A percentile compares a stretch with the other conserved stretches of the same genome.
Evolutionary conservation across 345 rosid species (phyloP).

Genomic region (Citrus reticulata): DNA sequence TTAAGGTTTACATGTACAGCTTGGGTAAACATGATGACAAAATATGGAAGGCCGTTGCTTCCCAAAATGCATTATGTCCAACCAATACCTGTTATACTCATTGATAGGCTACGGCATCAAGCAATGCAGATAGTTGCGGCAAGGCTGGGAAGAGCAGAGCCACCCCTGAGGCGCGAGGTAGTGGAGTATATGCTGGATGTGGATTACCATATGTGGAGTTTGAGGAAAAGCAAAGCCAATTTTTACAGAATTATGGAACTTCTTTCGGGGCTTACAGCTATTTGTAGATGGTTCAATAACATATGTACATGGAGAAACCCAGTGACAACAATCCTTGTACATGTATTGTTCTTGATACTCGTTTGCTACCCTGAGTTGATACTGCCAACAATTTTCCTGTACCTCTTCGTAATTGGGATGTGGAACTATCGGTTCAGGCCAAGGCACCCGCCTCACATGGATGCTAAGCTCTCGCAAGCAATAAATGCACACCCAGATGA

Average conservation of each 20-base stretch:
- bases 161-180: constrained; percentile 77
- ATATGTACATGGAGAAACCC: constrained; percentile 92
- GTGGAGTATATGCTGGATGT: constrained; percentile 97
- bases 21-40: constrained; percentile 83
- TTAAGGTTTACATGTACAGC: constrained; percentile 82
- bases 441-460: constrained; percentile 91
- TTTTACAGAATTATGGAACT: constrained; percentile 77
- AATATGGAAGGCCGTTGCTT: constrained; percentile 81
- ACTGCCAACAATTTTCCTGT: constrained; percentile 82
- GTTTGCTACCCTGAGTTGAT: constrained; percentile 87
- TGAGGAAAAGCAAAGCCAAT: constrained; percentile 94
- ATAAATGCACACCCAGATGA: constrained; percentile 70
- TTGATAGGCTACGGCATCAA: constrained; percentile 76
- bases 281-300: constrained; percentile 74
- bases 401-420: constrained; percentile 85
- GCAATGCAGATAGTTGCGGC: constrained; percentile 84
- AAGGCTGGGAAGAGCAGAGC: constrained; percentile 81
- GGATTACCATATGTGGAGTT: constrained; percentile 87
- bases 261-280: constrained; percentile 55
- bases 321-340: constrained; percentile 70
- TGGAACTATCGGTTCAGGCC: constrained; percentile 91
- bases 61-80: constrained; percentile 93
- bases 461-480: constrained; percentile 77
- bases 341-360: constrained; percentile 74
- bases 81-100: constrained; percentile 71